Evolutionary conservation across 805 yeast species (phyloP).

Genomic region (Metschnikowia hibisci): DNA sequence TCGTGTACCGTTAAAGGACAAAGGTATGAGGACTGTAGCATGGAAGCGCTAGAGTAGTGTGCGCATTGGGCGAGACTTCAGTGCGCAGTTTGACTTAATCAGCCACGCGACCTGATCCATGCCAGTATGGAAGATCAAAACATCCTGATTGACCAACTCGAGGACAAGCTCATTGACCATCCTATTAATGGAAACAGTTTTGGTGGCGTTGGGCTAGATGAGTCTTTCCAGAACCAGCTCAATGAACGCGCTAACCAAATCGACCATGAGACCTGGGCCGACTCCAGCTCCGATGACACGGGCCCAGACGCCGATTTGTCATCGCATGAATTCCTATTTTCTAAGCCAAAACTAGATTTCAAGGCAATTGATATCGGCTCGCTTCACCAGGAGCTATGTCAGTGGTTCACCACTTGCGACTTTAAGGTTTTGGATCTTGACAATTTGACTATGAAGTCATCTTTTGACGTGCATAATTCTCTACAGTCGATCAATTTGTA

Average conservation of each 20-base stretch:
- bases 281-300: slow-evolving; percentile 8
- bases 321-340: slow-evolving; percentile 26
- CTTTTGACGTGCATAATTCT: background rate
- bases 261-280: slow-evolving; percentile 13
- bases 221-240: slow-evolving; percentile 39
- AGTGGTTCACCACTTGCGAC: slow-evolving; percentile 39
- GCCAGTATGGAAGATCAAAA: slow-evolving; percentile 19
- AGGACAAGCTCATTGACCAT: slow-evolving; percentile 44
- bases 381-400: slow-evolving; percentile 29
- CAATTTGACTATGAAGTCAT: background rate
- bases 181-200: slow-evolving; percentile 31
- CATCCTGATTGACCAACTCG: slow-evolving; percentile 42
- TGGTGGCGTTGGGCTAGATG: slow-evolving; percentile 31
- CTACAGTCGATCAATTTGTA: slow-evolving; percentile 1
- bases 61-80: background rate
- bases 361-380: slow-evolving; percentile 25
- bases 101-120: slow-evolving; percentile 1
- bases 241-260: slow-evolving; percentile 42
- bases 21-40: too few relatives aligned
- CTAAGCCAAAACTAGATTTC: slow-evolving; percentile 30
- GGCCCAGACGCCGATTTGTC: slow-evolving; percentile 6
- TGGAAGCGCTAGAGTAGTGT: too few relatives aligned
- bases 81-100: background rate
- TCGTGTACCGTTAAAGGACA: too few relatives aligned
- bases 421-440: slow-evolving; percentile 14